Evolutionary conservation across 2,329 filamentous ascomycete genomes (phyloP), one percentile per base, ranked within the genome.

Genomic region (Elsinoe perseae): DNA sequence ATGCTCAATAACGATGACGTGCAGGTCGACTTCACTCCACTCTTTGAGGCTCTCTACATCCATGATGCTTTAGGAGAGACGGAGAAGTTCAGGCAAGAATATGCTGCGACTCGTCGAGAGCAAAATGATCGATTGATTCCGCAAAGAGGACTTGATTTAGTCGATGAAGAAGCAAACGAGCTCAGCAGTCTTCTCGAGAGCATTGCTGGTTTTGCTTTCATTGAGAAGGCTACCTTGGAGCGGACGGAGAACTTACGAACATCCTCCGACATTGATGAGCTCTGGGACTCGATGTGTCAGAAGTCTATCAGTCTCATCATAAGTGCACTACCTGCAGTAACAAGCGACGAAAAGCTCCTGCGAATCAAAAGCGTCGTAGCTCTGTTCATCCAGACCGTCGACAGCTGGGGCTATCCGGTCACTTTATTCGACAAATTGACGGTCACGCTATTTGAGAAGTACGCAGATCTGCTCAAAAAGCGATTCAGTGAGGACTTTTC

Each of bases 281-380:
- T 98, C 1, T 98, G 93, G 93, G 92, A 97, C 65, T 96, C 91
- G 0, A 93, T 97, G 88, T 97, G 92, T 67, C 88, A 91, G 65
- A 84, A 86, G 43, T 86, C 89, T 0, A 89, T 97, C 62, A 80
- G 79, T 7, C 76, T 97, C 48, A 95, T 95, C 60, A 84, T 85
- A 0, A 88, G 85, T 63, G 86, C 89, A 0, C 75, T 98, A 3
- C 80, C 81, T 50, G 82, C 84, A 38, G 82, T 98, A n/a, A 84
- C 83, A 58, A 93, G 95, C 67, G 90, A 93, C 10, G 91, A 97
- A 67, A 82, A 87, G 25, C 75, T 98, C 32, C 76, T 97, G n/a
- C 95, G 93, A 69, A 91, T 96, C 66, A 98, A 98, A 71, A 89
- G 89, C 44, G 82, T 95, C 23, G 84, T 97, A 66, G 87, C 91